Evolutionary conservation across 2,329 filamentous ascomycete genomes (phyloP), one percentile per base, ranked within the genome.

Genomic region (Exophiala viscosa): DNA sequence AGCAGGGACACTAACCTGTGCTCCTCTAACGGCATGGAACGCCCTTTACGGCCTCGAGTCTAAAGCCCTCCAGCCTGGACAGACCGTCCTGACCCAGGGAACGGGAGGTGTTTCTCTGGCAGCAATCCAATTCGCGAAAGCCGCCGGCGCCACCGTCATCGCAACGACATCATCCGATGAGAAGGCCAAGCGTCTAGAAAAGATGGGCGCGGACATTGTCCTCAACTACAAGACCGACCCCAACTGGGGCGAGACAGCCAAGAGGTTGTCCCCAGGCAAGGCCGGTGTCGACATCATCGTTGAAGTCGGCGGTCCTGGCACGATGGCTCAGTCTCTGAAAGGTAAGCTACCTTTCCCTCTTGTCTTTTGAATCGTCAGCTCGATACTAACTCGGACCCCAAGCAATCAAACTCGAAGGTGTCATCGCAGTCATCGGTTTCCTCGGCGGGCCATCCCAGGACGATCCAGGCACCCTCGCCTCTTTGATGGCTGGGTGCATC

Each of bases 301-400:
- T 35, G 85, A 88, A 61, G 78, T 87, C n/a, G 85, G 82, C 10
- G 85, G 85, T 0, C 73, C 80, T 0, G 75, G 73, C n/a, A 86
- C 83, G 0, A 74, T 87, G 58, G 61, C 70, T 2, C 75, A 85
- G 63, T 77, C 74, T 2, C 68, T 85, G 36, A 76, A 72, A 54
- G 53, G 52, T 50, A 13, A 43, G 46, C 15, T n/a, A 15, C 33
- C 13, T 50, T 20, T 42, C 28, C 11, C 18, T 4, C n/a, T 13
- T 34, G 14, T 9, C 9, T 18, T 13, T 35, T 13, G 33, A 18
- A 44, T 18, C n/a, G 17, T 32, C 14, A 10, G 11, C 5, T 10
- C 11, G 6, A 13, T 13, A 36, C 34, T 36, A 36, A 18, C 17
- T 32, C 10, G 17, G n/a, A n/a, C n/a, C 5, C 32, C 75, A 70